Evolutionary conservation across 345 rosid species (phyloP).

Genomic region (Gossypium arboreum): DNA sequence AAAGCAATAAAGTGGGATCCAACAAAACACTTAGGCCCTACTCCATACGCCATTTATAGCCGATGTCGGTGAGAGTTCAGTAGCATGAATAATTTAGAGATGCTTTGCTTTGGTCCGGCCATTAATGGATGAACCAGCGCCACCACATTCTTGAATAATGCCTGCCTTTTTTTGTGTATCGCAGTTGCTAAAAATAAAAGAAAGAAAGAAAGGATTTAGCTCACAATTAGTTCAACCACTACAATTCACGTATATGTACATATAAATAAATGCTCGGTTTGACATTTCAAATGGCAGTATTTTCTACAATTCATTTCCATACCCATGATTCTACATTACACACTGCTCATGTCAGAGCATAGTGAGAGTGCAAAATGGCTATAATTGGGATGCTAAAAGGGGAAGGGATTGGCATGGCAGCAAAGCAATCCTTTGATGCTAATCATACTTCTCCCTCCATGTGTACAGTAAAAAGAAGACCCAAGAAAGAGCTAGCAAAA

Average conservation of each 20-base stretch:
- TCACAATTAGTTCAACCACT: not conserved
- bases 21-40: not conserved
- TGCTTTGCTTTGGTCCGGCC: not conserved
- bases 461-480: slow-evolving; percentile 30
- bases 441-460: slow-evolving; percentile 44
- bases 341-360: not conserved
- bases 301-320: not conserved
- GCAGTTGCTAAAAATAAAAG: not conserved
- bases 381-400: not conserved
- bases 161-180: not conserved
- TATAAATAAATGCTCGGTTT: not conserved
- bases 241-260: not conserved
- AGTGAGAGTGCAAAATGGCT: too few species aligned
- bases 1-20: not conserved
- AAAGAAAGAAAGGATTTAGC: not conserved
- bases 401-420: not conserved
- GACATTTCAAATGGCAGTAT: not conserved
- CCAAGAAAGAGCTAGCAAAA: slow-evolving; percentile 41
- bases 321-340: not conserved
- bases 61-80: not conserved
- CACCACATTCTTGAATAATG: not conserved
- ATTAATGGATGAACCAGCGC: not conserved
- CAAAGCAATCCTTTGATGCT: not conserved
- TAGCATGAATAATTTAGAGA: not conserved
- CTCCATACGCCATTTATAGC: not conserved